Evolutionary conservation across 2,329 filamentous ascomycete genomes (phyloP).

Genomic region (Bisporella sp.): DNA sequence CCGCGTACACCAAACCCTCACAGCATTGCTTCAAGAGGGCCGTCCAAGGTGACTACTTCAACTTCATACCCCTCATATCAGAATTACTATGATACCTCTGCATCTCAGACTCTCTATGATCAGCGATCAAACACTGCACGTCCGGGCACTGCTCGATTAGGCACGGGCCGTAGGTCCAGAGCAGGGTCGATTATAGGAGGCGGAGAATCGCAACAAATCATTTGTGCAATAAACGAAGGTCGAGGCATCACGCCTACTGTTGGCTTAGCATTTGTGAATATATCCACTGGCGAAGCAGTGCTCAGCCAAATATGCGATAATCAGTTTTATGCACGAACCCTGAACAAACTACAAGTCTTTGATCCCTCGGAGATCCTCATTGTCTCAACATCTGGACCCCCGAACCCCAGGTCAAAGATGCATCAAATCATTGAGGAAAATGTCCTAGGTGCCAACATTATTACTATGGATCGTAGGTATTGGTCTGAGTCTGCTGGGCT

Average conservation of each 20-base stretch:
- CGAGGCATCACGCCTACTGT: slow-evolving; percentile 81
- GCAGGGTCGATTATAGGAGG: slow-evolving; percentile 30
- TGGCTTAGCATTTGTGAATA: slow-evolving; percentile 80
- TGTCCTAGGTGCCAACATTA: slow-evolving; percentile 53
- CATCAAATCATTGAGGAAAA: slow-evolving; percentile 69
- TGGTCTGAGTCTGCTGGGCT: slow-evolving; percentile 77
- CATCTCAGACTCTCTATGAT: slow-evolving; percentile 17
- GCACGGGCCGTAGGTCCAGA: slow-evolving; percentile 23
- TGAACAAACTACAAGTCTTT: slow-evolving; percentile 80
- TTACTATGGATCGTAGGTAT: slow-evolving; percentile 65
- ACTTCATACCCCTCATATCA: slow-evolving; percentile 21
- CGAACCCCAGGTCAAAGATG: slow-evolving; percentile 65
- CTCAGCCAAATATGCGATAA: slow-evolving; percentile 90
- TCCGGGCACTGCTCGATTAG: slow-evolving; percentile 21
- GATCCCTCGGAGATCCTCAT: slow-evolving; percentile 76
- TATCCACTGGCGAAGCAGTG: slow-evolving; percentile 75
- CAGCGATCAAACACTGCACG: slow-evolving; percentile 20
- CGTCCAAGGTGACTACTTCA: slow-evolving; percentile 14
- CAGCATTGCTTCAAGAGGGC: neutral
- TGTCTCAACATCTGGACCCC: slow-evolving; percentile 58
- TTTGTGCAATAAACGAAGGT: slow-evolving; percentile 86
- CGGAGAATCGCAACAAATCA: slow-evolving; percentile 57
- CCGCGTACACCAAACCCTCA: neutral
- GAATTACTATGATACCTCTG: slow-evolving; percentile 22
- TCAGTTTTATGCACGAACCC: slow-evolving; percentile 81